These are phyloP conservation scores for Vinca minor DNA, from an alignment of 257 asterid species.

Conservation along the genomic window DNA sequence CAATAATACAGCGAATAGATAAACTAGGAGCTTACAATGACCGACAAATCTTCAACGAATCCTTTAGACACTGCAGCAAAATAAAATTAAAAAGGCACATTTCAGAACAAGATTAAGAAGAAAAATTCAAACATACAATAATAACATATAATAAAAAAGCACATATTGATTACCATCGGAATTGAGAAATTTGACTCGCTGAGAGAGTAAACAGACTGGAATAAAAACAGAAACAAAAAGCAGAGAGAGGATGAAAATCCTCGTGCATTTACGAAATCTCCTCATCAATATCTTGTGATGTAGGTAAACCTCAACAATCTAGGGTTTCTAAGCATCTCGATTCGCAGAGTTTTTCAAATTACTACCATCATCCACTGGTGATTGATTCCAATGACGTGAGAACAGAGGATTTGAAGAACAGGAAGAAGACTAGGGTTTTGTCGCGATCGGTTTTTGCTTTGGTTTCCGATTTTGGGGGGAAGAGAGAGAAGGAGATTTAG, in stretches of 20 bases:
- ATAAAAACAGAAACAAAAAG: slow-evolving; percentile 53
- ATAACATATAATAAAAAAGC: neutral
- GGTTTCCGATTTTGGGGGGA: too few species aligned
- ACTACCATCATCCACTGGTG: neutral
- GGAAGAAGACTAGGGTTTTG: slow-evolving; percentile 24
- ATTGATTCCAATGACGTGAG: neutral
- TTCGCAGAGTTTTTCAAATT: neutral
- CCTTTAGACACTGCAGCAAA: slow-evolving; percentile 46
- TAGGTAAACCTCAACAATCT: slow-evolving; percentile 5
- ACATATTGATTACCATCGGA: slow-evolving; percentile 45
- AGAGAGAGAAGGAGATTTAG: slow-evolving; percentile 9
- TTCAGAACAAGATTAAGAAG: slow-evolving; percentile 6
- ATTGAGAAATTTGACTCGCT: slow-evolving; percentile 46
- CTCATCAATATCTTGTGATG: slow-evolving; percentile 39
- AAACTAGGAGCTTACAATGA: slow-evolving; percentile 50
- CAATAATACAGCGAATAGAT: neutral
- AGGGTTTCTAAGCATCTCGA: slow-evolving; percentile 17
- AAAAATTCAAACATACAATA: slow-evolving; percentile 3
- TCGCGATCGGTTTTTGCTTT: slow-evolving; percentile 8
- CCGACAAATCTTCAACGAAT: slow-evolving; percentile 66
- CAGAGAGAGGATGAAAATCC: slow-evolving; percentile 84
- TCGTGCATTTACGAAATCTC: slow-evolving; percentile 56
- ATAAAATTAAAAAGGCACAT: slow-evolving; percentile 14
- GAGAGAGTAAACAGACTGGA: slow-evolving; percentile 56
- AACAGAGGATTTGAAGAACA: neutral